A percentile compares a stretch with the other conserved stretches of the same genome.
phyloP scores from a whole-genome alignment of 148 eudicot species.

The Beta vulgaris region DNA sequence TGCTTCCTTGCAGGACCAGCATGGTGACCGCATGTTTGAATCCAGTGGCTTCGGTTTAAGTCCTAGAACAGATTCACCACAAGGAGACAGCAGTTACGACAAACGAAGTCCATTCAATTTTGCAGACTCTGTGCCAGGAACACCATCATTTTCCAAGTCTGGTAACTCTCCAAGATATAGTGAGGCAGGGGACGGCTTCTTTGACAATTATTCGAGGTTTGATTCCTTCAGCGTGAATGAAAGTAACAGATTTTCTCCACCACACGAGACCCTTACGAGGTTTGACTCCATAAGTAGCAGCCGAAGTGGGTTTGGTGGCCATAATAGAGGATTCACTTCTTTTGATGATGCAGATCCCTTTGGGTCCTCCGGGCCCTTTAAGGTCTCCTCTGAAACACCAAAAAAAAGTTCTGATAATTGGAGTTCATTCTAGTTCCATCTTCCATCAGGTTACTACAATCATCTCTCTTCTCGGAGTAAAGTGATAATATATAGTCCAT shows the following conservation, averaged over 20 bases:
- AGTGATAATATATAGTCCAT: conserved; percentile 2
- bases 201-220: conserved; percentile 57
- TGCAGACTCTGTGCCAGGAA: conserved; percentile 82
- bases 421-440: conserved; percentile 55
- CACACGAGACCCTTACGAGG: conserved; percentile 58
- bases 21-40: conserved; percentile 59
- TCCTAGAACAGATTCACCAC: conserved; percentile 68
- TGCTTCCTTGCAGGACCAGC: conserved; percentile 54
- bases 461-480: not conserved
- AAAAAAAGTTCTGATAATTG: conserved; percentile 68
- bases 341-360: conserved; percentile 89
- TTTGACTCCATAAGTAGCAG: conserved; percentile 80
- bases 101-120: conserved; percentile 59
- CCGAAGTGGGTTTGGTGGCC: conserved; percentile 54
- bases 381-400: conserved; percentile 68
- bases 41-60: conserved; percentile 62
- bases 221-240: conserved; percentile 51
- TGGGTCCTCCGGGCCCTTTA: conserved; percentile 87
- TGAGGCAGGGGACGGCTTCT: conserved; percentile 57
- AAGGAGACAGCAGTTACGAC: conserved; percentile 38
- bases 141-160: conserved; percentile 72
- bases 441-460: too few relatives aligned
- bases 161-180: conserved; percentile 71
- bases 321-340: conserved; percentile 59
- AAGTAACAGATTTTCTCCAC: conserved; percentile 47